Evolutionary conservation across 208 protist species (phyloP), one percentile per base, ranked within the genome.

Genomic region (Trypanosoma theileri): DNA sequence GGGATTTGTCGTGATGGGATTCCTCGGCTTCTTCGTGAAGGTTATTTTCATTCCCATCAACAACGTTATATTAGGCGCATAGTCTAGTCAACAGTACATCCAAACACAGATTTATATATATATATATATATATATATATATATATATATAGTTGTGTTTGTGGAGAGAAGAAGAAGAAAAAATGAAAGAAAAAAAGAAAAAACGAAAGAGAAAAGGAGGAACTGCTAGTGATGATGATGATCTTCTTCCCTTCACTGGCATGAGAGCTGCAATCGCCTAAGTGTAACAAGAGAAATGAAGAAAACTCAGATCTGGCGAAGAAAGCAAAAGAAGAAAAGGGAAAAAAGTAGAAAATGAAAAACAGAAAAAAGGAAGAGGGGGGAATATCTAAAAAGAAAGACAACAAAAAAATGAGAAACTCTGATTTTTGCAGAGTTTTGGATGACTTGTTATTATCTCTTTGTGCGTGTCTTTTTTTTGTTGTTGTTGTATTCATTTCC

Each of bases 11-110:
- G 73, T 98, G 22, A 94, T 98, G 82, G 96, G 96, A 48, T 96
- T 98, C 67, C 72, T 98, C 52, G 96, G 96, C 54, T 98, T 97
- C 74, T 95, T 98, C 69, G 89, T 98, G 3, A 98, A 98, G 82
- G 77, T 98, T 19, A 91, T 98, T 74, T 97, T 98, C 61, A 98
- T 98, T 66, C 96, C 95, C 11, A 98, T 98, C 78, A 98, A 98
- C 80, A 98, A 98, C 71, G 93, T 98, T 26, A 95, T 98, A 51
- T 84, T 98, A 17, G 89, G 89, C 9, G 75, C 81, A 21, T 86
- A 85, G 6, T 80, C 10, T n/a, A n/a, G 22, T 16, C 19, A 56
- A 8, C 2, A 54, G 28, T 35, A 35, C 28, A 35, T 35, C 28
- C 6, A 35, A 3, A 31, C 9, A 72, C n/a, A 11, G 42, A 14